Evolutionary conservation across 2,329 filamentous ascomycete genomes (phyloP).

Genomic region (Chalara sp.): DNA sequence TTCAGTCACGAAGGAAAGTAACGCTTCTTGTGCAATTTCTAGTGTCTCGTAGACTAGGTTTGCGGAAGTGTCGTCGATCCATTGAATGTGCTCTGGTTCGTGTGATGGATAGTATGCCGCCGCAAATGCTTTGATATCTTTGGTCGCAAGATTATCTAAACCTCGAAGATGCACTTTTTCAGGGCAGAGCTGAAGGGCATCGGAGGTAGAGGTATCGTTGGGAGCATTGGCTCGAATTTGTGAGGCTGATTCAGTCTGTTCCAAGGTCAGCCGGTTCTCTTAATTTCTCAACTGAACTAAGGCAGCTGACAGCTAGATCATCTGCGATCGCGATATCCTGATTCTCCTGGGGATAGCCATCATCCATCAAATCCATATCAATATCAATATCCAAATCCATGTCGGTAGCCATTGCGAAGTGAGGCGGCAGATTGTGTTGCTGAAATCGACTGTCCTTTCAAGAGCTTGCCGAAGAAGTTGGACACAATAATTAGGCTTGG

Average conservation of each 20-base stretch:
- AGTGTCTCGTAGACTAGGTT: slow-evolving; percentile 71
- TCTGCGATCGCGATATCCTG: slow-evolving; percentile 17
- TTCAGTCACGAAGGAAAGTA: slow-evolving; percentile 43
- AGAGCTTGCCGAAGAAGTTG: no score
- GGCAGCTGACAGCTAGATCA: slow-evolving; percentile 6
- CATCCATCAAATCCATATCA: slow-evolving; percentile 50
- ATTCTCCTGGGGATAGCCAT: slow-evolving; percentile 15
- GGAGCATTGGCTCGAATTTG: slow-evolving; percentile 6
- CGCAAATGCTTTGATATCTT: slow-evolving; percentile 72
- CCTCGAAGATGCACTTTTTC: slow-evolving; percentile 62
- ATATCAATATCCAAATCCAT: slow-evolving; percentile 76
- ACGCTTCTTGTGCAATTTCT: slow-evolving; percentile 43
- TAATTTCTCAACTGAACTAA: background rate
- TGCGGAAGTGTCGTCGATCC: slow-evolving; percentile 89
- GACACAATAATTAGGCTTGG: no score
- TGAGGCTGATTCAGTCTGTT: background rate
- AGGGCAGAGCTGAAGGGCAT: slow-evolving; percentile 16
- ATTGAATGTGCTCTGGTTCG: slow-evolving; percentile 64
- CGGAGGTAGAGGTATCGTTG: slow-evolving; percentile 18
- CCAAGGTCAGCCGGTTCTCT: slow-evolving; percentile 7
- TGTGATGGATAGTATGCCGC: slow-evolving; percentile 55
- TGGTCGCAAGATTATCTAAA: slow-evolving; percentile 73
- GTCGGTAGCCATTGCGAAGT: slow-evolving; percentile 25
- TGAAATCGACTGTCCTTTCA: no score
- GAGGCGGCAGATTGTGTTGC: no score